Conservation (phyloP, 2,329 filamentous ascomycete genomes). For the Exophiala xenobiotica region DNA sequence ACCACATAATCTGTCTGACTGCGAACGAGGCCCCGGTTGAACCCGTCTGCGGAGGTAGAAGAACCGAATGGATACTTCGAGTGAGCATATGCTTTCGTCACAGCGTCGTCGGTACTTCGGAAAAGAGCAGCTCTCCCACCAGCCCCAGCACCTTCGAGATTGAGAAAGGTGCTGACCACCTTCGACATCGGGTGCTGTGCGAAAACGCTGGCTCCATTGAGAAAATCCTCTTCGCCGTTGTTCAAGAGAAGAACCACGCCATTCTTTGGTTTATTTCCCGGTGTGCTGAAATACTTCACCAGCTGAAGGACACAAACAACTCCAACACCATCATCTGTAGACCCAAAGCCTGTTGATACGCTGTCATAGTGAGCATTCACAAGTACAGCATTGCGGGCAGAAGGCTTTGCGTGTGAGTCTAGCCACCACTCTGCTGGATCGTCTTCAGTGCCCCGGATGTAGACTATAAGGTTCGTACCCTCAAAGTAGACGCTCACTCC, state of each 20-base stretch:
- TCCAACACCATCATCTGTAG: conserved; percentile 90
- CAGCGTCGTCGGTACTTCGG: conserved; percentile 80
- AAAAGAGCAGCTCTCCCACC: conserved; percentile 87
- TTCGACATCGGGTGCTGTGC: conserved; percentile 76
- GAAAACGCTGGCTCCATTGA: conserved; percentile 84
- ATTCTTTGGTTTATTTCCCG: conserved; percentile 69
- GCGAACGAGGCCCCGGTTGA: conserved; percentile 71
- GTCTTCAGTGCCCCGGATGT: conserved; percentile 79
- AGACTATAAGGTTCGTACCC: conserved; percentile 86
- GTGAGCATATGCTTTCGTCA: conserved; percentile 73
- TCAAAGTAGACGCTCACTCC: conserved; percentile 74
- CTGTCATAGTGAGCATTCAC: conserved; percentile 96
- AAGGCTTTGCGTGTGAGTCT: conserved; percentile 47
- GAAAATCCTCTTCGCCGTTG: conserved; percentile 91
- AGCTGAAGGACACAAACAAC: conserved; percentile 84
- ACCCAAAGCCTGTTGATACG: conserved; percentile 86
- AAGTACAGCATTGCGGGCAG: conserved; percentile 72
- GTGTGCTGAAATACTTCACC: conserved; percentile 77
- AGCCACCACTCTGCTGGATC: conserved; percentile 73
- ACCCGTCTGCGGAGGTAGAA: conserved; percentile 79
- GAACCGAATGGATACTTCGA: conserved; percentile 77
- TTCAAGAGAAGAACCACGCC: conserved; percentile 86
- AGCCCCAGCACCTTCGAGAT: conserved; percentile 91
- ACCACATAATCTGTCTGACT: conserved; percentile 90
- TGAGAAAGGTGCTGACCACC: conserved; percentile 84